These are phyloP conservation scores for Pilasporangium apinafurcum DNA, from an alignment of 352 stramenopile genomes.

Conservation along the genomic window DNA sequence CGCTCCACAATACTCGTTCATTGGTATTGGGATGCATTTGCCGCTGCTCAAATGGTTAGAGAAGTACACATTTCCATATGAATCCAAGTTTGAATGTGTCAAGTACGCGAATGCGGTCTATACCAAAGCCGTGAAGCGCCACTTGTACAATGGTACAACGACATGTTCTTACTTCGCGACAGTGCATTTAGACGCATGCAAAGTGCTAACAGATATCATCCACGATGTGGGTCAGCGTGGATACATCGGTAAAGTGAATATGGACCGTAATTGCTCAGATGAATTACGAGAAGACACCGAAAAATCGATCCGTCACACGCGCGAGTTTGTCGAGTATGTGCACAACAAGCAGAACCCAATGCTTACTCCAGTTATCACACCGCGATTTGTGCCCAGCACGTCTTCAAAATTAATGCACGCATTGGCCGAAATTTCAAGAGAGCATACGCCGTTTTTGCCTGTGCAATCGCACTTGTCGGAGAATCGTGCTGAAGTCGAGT, in stretches of 20 bases:
- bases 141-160: constrained; percentile 89
- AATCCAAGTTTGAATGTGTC: constrained; percentile 68
- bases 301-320: constrained; percentile 75
- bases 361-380: constrained; percentile 89
- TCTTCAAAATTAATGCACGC: constrained; percentile 79
- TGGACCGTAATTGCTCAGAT: constrained; percentile 90
- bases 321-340: constrained; percentile 85
- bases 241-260: constrained; percentile 94
- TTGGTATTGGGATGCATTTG: constrained; percentile 91
- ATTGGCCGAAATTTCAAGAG: constrained; percentile 74
- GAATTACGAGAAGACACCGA: constrained; percentile 85
- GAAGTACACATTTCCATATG: constrained; percentile 92
- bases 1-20: constrained; percentile 91
- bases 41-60: constrained; percentile 92
- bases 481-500: constrained; percentile 85
- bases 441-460: constrained; percentile 61
- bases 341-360: constrained; percentile 62
- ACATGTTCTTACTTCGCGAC: constrained; percentile 94
- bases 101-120: constrained; percentile 82
- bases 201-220: constrained; percentile 87
- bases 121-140: constrained; percentile 78
- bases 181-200: constrained; percentile 87
- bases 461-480: constrained; percentile 92
- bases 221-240: constrained; percentile 82
- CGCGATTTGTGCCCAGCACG: constrained; percentile 90